Conservation (phyloP, 2,329 filamentous ascomycete species). For the Leptodontidium sp. region DNA sequence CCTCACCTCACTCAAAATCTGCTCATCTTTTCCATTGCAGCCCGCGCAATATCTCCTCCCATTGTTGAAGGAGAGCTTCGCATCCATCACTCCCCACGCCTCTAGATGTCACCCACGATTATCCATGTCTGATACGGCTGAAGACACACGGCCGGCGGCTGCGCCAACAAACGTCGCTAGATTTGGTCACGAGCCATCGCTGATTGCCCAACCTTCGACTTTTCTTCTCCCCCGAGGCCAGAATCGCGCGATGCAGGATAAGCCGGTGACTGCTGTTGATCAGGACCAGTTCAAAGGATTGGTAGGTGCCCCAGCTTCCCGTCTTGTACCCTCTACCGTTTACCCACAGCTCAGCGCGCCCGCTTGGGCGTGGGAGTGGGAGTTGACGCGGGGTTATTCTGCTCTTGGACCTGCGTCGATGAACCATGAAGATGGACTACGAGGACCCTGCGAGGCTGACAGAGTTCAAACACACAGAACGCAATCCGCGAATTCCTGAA, state of each 20-base stretch:
- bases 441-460: slow-evolving; percentile 42
- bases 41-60: neutral
- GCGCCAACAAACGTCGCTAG: slow-evolving; percentile 42
- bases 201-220: slow-evolving; percentile 48
- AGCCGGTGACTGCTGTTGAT: slow-evolving; percentile 68
- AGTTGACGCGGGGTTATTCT: slow-evolving; percentile 13
- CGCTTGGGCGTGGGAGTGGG: neutral
- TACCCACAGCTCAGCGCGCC: slow-evolving; percentile 4
- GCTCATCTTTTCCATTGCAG: neutral
- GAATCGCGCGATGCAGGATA: slow-evolving; percentile 45
- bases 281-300: slow-evolving; percentile 81
- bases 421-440: slow-evolving; percentile 15
- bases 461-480: slow-evolving; percentile 61
- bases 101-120: slow-evolving; percentile 34
- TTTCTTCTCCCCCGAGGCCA: slow-evolving; percentile 47
- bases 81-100: slow-evolving; percentile 1
- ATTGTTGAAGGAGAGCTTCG: slow-evolving; percentile 8
- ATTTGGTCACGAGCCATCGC: slow-evolving; percentile 44
- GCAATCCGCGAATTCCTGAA: slow-evolving; percentile 95
- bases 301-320: slow-evolving; percentile 59
- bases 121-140: slow-evolving; percentile 47
- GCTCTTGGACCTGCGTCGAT: slow-evolving; percentile 8
- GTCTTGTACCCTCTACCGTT: neutral
- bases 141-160: slow-evolving; percentile 43
- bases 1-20: neutral